Conservation (phyloP, 768 basidiomycete genomes). For the Leccinellum albellum region DNA sequence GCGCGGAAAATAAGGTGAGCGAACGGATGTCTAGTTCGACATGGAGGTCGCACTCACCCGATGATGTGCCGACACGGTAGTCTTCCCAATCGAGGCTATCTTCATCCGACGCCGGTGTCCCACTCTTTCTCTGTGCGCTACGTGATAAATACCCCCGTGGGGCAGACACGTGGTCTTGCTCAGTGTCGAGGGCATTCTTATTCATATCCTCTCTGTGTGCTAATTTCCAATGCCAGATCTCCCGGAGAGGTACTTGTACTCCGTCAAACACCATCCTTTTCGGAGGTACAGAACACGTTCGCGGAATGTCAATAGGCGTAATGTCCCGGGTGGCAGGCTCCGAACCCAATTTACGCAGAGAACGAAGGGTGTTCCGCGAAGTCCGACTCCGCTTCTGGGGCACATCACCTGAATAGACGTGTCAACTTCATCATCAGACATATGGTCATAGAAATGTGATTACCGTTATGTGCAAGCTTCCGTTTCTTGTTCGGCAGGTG, state of each 20-base stretch:
- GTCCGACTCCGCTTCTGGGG: conserved; percentile 23
- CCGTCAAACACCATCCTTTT: conserved; percentile 28
- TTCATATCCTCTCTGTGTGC: neutral
- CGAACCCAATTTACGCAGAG: conserved; percentile 21
- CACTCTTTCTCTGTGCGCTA: neutral
- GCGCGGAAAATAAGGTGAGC: neutral
- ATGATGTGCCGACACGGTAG: conserved; percentile 16
- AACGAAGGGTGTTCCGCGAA: conserved; percentile 9
- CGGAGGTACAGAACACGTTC: conserved; percentile 23
- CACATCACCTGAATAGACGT: conserved; percentile 9
- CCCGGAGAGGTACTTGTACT: conserved; percentile 26
- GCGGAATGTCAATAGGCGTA: conserved; percentile 16
- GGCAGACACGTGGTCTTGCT: neutral
- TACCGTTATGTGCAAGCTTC: conserved; percentile 6
- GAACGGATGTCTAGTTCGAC: neutral
- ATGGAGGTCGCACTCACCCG: conserved; percentile 14
- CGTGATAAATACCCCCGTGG: neutral
- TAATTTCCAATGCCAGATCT: conserved; percentile 11
- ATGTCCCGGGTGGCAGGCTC: conserved; percentile 27
- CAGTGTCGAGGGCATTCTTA: neutral
- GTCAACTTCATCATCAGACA: conserved; percentile 6
- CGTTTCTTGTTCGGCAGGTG: conserved; percentile 7
- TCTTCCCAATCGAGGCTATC: conserved; percentile 34
- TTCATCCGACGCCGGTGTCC: conserved; percentile 6
- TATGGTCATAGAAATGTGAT: neutral